Evolutionary conservation across 176 grass and related monocot species (phyloP), one percentile per base, ranked within the genome.

Genomic region (Pharus latifolius): DNA sequence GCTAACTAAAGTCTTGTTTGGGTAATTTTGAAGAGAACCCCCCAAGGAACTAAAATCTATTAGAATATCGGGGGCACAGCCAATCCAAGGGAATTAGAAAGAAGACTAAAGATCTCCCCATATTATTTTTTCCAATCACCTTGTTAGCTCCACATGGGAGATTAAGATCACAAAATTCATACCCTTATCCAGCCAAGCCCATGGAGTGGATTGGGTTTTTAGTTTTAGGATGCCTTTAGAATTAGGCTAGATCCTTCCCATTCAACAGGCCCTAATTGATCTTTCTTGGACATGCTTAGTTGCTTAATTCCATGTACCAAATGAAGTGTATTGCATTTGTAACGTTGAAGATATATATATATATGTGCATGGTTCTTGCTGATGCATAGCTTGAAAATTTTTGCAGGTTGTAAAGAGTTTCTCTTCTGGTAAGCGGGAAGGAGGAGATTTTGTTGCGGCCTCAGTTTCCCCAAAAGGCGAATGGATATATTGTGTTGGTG

Each of bases 401-500:
- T 88, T 78, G 52, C 48, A 98, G 90, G 96, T 91, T 74, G 84
- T 99, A 72, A 99, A 99, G 69, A 94, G 82, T 71, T 99, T 91
- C 78, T 99, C 96, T 22, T 99, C 96, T 56, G 96, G 96, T 60
- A 95, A 99, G 54, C 71, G 74, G 74, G 90, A 91, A 84, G 90
- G 96, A 12, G 96, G 96, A 74, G 87, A 99, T 82, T 99, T 95
- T 83, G 82, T 91, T 80, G 96, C 87, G 54, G 90, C 90, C 58
- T 91, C 84, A 43, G 55, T 99, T 81, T 95, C 96, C 10, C 90
- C 96, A 26, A 99, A 99, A 88, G 96, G 96, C 76, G 90, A 99
- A 48, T 99, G 96, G 96, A 91, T 94, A 68, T 99, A 95, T 65
- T 99, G 90, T 77, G 83, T 99, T 56, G 90, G 96, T 73, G 96